Evolutionary conservation across 148 eudicot genomes (phyloP), one percentile per base, ranked within the genome.

Genomic region (Linanthus parryae): DNA sequence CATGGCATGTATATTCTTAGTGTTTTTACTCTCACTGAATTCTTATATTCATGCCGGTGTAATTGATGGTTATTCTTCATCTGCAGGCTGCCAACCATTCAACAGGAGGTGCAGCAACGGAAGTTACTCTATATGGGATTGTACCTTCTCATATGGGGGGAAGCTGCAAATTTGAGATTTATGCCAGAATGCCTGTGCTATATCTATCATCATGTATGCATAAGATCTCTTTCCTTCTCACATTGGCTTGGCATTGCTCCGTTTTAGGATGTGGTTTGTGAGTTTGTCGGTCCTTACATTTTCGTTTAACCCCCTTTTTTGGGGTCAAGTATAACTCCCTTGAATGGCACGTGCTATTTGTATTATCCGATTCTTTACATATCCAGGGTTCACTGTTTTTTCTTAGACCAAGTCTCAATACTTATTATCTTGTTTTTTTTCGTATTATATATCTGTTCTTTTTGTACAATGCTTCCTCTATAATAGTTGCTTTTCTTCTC

Each of bases 121-220:
- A 94, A 94, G 52, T 70, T 94, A 24, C 67, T 94, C 52, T 94
- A 94, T 60, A 88, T 94, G 99, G 99, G 96, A 7, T 61, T 88
- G n/a, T 94, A 84, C 74, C 82, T 94, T 54, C 96, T 92, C 28
- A 92, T 92, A 66, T 92, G 99, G 99, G 99, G 99, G 29, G 99
- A 92, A 73, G 96, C 99, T 48, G 99, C 99, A 63, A 94, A 94
- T 61, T 63, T 94, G 63, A 78, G 99, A 82, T 94, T 94, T 69
- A 88, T 94, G 99, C 99, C 99, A 11, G 99, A 94, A 65, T 94
- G 99, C 63, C 82, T 94, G 20, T 88, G 99, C 83, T 94, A 88
- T 62, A 88, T 92, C 22, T 94, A 88, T 73, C 99, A 94, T 56
- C 95, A 88, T 64, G 99, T 94, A 84, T 67, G 80, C 57, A 65